Percentiles rank a stretch among this genome's conserved stretches.
phyloP scores from a whole-genome alignment of 768 basidiomycete species.

The Amanita muscaria region DNA sequence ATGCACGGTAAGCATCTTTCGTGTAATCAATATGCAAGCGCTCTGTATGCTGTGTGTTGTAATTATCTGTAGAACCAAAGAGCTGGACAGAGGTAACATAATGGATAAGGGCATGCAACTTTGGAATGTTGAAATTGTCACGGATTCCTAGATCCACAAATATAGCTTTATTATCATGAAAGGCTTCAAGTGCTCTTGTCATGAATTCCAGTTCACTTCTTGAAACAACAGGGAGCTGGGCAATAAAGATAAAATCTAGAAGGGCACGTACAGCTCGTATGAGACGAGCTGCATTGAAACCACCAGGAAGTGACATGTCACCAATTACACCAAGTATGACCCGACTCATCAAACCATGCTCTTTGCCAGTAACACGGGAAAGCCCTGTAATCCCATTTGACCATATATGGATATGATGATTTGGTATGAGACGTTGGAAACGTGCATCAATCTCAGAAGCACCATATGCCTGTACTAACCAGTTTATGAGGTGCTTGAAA shows the following conservation, averaged over 20 bases:
- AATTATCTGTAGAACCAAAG: conserved; percentile 13
- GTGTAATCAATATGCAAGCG: background rate
- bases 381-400: conserved; percentile 27
- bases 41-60: conserved; percentile 8
- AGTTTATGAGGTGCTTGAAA: conserved; percentile 32
- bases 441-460: conserved; percentile 29
- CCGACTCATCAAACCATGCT: conserved; percentile 25
- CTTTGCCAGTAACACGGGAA: conserved; percentile 29
- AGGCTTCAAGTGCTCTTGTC: conserved; percentile 8
- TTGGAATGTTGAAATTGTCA: conserved; percentile 21
- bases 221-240: conserved; percentile 12
- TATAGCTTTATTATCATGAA: conserved; percentile 12
- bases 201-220: conserved; percentile 10
- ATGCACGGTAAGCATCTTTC: background rate
- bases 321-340: conserved; percentile 21
- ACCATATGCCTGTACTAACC: conserved; percentile 20
- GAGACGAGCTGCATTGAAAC: conserved; percentile 1
- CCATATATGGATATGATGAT: conserved; percentile 25
- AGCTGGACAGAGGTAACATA: conserved; percentile 10
- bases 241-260: conserved; percentile 19
- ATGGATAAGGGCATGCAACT: conserved; percentile 13
- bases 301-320: background rate
- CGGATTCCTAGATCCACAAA: conserved; percentile 13
- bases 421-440: conserved; percentile 22
- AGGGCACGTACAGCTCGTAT: conserved; percentile 11